These are phyloP conservation scores for Cryptococcus sp. DNA, from an alignment of 1,284 basidiomycete genomes.

Conservation along the genomic window DNA sequence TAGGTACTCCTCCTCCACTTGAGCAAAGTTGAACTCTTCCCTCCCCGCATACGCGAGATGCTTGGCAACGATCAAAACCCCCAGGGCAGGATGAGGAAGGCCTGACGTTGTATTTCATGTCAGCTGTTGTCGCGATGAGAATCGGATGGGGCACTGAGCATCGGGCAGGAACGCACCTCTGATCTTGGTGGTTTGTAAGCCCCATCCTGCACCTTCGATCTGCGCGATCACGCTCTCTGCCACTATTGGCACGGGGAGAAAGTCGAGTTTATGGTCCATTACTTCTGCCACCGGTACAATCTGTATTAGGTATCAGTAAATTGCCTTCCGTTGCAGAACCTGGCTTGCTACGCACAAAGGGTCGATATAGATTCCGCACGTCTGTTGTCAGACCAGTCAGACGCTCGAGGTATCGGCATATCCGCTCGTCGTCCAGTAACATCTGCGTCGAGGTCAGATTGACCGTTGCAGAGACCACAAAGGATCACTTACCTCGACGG, in stretches of 20 bases:
- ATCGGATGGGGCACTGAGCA: too few species aligned
- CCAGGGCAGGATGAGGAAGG: constrained; percentile 49
- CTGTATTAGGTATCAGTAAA: constrained; percentile 10
- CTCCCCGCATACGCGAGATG: constrained; percentile 69
- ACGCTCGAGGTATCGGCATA: constrained; percentile 53
- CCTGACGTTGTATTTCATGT: constrained; percentile 13
- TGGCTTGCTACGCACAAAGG: constrained; percentile 63
- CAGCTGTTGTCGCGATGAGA: too few species aligned
- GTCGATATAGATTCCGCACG: constrained; percentile 63
- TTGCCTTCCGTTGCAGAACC: neutral
- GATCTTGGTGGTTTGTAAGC: constrained; percentile 28
- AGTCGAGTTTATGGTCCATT: constrained; percentile 25
- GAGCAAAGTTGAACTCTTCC: constrained; percentile 58
- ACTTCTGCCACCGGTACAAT: constrained; percentile 37
- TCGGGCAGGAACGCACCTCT: constrained; percentile 16
- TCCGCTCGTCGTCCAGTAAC: constrained; percentile 41
- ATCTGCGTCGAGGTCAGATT: constrained; percentile 23
- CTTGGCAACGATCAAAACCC: constrained; percentile 59
- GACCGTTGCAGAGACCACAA: neutral
- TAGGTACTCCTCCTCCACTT: constrained; percentile 52
- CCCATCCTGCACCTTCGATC: constrained; percentile 47
- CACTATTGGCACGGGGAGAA: constrained; percentile 29
- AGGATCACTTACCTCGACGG: constrained; percentile 59
- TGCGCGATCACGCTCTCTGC: constrained; percentile 29
- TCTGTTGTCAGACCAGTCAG: constrained; percentile 69